Conservation (phyloP, 352 stramenopile genomes). For the Pythium brassicae region DNA sequence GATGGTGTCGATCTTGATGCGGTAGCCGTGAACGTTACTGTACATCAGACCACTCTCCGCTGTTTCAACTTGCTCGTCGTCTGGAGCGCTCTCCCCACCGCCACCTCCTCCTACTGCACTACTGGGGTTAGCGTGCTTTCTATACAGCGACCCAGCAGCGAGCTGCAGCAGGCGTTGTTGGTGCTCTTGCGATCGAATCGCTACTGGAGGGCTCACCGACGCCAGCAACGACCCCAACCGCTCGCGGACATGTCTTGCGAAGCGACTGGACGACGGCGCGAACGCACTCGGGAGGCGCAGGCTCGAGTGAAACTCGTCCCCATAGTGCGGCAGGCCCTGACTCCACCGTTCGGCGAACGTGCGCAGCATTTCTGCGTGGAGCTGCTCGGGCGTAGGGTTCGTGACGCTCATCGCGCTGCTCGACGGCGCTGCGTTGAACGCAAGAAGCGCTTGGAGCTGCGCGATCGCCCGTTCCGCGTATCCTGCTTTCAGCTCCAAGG, state of each 20-base stretch:
- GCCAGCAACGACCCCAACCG: conserved; percentile 11
- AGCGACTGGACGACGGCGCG: conserved; percentile 8
- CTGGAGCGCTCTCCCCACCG: not conserved
- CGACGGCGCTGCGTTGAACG: conserved; percentile 27
- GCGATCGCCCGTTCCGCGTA: conserved; percentile 59
- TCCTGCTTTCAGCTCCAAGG: conserved; percentile 47
- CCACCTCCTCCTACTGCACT: not conserved
- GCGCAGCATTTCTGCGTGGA: conserved; percentile 14
- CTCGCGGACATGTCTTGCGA: conserved; percentile 19
- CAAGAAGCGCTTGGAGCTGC: conserved; percentile 62
- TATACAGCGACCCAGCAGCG: conserved; percentile 17
- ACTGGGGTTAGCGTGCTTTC: not conserved
- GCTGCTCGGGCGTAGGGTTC: not conserved
- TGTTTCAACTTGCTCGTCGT: not conserved
- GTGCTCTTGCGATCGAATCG: conserved; percentile 28
- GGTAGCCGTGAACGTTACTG: conserved; percentile 79
- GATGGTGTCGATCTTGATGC: conserved; percentile 58
- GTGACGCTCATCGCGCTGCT: not conserved
- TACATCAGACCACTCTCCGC: conserved; percentile 36
- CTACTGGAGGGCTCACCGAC: conserved; percentile 29
- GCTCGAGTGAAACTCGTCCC: conserved; percentile 13
- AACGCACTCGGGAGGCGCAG: conserved; percentile 1
- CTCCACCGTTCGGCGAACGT: conserved; percentile 36
- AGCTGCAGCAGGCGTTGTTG: conserved; percentile 32
- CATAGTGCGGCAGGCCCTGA: conserved; percentile 18